These are phyloP conservation scores for Parascedosporium putredinis DNA, from an alignment of 2,329 filamentous ascomycete genomes.

Conservation along the genomic window DNA sequence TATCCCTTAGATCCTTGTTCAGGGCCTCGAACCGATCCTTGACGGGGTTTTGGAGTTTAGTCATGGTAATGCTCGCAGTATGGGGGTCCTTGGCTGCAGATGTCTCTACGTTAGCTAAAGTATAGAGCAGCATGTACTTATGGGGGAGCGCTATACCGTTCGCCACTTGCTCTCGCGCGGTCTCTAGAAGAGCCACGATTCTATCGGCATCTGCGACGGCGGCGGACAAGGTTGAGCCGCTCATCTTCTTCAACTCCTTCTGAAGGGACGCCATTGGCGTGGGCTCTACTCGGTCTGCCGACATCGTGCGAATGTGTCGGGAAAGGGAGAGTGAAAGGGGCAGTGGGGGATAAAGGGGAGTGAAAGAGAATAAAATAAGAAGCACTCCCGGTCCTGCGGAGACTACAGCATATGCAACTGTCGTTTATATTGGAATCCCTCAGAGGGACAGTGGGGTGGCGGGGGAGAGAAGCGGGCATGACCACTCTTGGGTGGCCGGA, in stretches of 20 bases:
- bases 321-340: background rate
- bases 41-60: constrained; percentile 76
- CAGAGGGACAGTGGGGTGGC: background rate
- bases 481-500: background rate
- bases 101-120: background rate
- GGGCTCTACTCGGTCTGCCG: constrained; percentile 11
- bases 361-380: background rate
- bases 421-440: background rate
- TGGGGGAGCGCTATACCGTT: constrained; percentile 41
- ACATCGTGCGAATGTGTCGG: constrained; percentile 3
- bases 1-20: constrained; percentile 70
- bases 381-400: background rate
- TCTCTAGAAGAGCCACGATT: constrained; percentile 66
- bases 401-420: background rate
- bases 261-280: constrained; percentile 48
- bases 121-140: constrained; percentile 5
- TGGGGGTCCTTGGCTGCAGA: constrained; percentile 48
- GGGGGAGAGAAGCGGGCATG: background rate
- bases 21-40: constrained; percentile 72
- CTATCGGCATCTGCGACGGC: constrained; percentile 72
- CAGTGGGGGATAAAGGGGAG: background rate
- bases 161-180: constrained; percentile 63
- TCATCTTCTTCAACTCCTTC: constrained; percentile 64
- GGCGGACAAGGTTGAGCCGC: constrained; percentile 55
- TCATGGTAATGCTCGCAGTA: constrained; percentile 62